phyloP scores from a whole-genome alignment of 2,329 filamentous ascomycete species.

The Alternaria sp. region DNA sequence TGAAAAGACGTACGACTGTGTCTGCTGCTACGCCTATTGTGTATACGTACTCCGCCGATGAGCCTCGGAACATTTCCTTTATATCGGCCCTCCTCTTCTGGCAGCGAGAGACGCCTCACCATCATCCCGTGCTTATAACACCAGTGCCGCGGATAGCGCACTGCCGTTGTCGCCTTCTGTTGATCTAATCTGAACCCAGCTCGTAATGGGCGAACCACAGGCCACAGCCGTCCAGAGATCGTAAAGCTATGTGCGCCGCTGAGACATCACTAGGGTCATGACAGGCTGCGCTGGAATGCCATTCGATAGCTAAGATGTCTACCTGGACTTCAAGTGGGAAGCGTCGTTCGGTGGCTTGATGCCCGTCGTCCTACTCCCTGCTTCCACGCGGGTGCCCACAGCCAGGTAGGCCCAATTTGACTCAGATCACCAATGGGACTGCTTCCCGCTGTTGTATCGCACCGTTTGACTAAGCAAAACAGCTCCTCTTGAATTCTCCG shows the following conservation, averaged over 20 bases:
- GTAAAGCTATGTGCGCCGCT: slow-evolving; percentile 17
- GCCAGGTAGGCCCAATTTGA: slow-evolving; percentile 8
- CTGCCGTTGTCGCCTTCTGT: neutral
- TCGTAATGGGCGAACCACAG: slow-evolving; percentile 16
- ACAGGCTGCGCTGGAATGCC: neutral
- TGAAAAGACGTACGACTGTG: neutral
- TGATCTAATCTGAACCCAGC: slow-evolving; percentile 10
- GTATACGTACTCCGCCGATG: neutral
- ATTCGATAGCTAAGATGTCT: slow-evolving; percentile 18
- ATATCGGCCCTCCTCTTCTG: neutral
- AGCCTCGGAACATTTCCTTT: neutral
- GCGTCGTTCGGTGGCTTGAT: slow-evolving; percentile 11
- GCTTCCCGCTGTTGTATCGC: neutral
- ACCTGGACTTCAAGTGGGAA: slow-evolving; percentile 5
- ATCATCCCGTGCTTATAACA: slow-evolving; percentile 13
- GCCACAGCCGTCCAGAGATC: slow-evolving; percentile 14
- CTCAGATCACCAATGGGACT: slow-evolving; percentile 13
- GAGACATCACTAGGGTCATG: slow-evolving; percentile 20
- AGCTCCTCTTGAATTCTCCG: neutral
- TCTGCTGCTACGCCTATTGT: neutral
- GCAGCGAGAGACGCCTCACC: neutral
- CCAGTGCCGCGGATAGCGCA: slow-evolving; percentile 18
- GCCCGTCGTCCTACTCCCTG: slow-evolving; percentile 1
- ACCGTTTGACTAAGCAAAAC: neutral
- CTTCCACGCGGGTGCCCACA: slow-evolving; percentile 10